phyloP scores from a whole-genome alignment of 495 filamentous ascomycete species.

The Talaromyces adpressus region DNA sequence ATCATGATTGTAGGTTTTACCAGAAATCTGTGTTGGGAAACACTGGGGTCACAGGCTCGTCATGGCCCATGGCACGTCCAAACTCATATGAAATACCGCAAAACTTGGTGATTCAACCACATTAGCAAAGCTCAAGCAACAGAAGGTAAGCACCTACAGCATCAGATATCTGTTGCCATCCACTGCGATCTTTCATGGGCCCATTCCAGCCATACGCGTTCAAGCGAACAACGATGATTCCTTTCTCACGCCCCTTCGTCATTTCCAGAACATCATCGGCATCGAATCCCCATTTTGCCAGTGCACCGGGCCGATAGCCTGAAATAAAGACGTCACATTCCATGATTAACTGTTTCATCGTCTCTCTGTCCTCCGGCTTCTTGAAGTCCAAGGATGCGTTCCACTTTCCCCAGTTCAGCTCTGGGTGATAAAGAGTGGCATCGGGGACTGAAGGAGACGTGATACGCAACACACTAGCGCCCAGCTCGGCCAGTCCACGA shows the following conservation, averaged over 20 bases:
- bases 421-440: constrained; percentile 18
- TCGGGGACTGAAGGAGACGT: constrained; percentile 49
- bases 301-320: constrained; percentile 44
- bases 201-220: constrained; percentile 53
- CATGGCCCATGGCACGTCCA: background rate
- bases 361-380: constrained; percentile 31
- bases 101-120: background rate
- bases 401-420: constrained; percentile 50
- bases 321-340: constrained; percentile 53
- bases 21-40: background rate
- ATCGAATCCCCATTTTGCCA: constrained; percentile 47
- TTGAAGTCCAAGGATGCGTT: constrained; percentile 44
- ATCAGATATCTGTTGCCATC: constrained; percentile 44
- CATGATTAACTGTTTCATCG: constrained; percentile 35
- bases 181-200: constrained; percentile 27
- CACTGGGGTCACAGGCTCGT: background rate
- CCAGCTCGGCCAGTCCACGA: background rate
- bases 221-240: constrained; percentile 57
- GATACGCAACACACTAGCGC: constrained; percentile 15
- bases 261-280: constrained; percentile 42
- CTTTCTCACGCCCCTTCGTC: constrained; percentile 35
- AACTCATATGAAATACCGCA: background rate
- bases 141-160: constrained; percentile 12
- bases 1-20: background rate
- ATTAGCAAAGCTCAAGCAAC: background rate